Base-by-base conservation (phyloP, 2,329 filamentous ascomycete species). In the Endoconidiophora laricicola region DNA sequence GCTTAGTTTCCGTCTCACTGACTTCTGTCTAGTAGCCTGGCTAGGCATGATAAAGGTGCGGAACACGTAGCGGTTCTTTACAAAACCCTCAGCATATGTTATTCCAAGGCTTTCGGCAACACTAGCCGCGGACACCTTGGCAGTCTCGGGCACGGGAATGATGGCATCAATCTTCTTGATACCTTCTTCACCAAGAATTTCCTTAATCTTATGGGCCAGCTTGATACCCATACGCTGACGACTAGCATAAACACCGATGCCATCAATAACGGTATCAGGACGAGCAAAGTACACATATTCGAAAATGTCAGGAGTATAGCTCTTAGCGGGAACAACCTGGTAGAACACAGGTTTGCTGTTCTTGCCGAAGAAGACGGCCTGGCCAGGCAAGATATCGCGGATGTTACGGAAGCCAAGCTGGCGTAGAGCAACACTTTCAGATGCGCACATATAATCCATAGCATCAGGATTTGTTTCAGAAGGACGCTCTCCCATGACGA, bases 31-130 rank as follows among this genome's bases (percentile, higher is more conserved):
- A 16, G 79, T 75, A 57, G 78, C 78, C 63, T 95, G 88, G 24
- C 82, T 83, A 1, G 88, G 70, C 53, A 58, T 48, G 39, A 87
- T 90, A 63, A 90, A 93, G 1, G 86, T 93, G 46, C 86, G 76
- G 71, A 86, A 87, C 54, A 93, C 82, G 62, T 93, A 93, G 48
- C 85, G 75, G 64, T 93, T 93, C 72, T 91, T 93, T 56, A 94
- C 80, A 58, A 94, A 90, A 2, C 80, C 87, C 60, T 85, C 83
- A 52, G 76, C 81, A 59, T 83, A 86, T 1, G 83, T 83, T 61
- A 86, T 87, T 56, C 78, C 74, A 16, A 94, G 72, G 39, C 76
- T 72, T 58, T 80, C 76, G n/a, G 86, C 81, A 23, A 94, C 74
- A 44, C 76, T 78, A 6, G 83, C 77, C 2, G 87, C 86, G 1